Base-by-base conservation (phyloP, 2,329 filamentous ascomycete species). In the Blumeria hordei region DNA sequence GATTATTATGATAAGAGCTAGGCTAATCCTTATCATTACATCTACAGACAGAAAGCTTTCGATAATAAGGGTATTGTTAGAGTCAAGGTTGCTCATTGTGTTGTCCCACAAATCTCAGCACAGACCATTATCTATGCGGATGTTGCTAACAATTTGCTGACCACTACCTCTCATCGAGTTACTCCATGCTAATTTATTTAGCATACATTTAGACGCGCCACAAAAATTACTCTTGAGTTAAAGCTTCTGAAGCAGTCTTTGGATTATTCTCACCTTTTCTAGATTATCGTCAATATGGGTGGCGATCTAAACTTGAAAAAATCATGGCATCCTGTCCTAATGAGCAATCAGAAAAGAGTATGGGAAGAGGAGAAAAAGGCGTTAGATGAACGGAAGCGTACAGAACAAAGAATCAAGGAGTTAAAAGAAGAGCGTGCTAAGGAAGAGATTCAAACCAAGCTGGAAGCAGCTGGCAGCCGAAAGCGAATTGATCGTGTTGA, bases 301-400 rank as follows among this genome's bases (percentile, higher is more conserved):
- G 88, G 88, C 66, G 88, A 96, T 75, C 78, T 98, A 65, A 95
- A 96, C 66, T 71, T 94, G 63, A 95, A 95, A 71, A 87, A 88
- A 70, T 85, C 85, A 74, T 98, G 90, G 80, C 90, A 98, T 70
- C 90, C 92, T 58, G 80, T 81, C 62, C 76, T 95, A 60, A 80
- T 88, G 70, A 85, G 82, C 71, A 98, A 98, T 69, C 92, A 94
- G 72, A 79, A 80, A 68, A 79, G 78, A 67, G 88, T 95, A 61
- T 94, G 85, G 80, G 80, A 90, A 58, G 85, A 93, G 68, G 88
- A 96, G 66, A 82, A 92, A 67, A 85, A 87, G 61, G 92, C 90
- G 3, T 78, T 98, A 11, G 86, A 92, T 54, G 92, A 98, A 73
- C 83, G 92, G 69, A 96, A 96, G 67, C 83, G 84, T 61, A 93